Evolutionary conservation across 495 filamentous ascomycete genomes (phyloP).

Genomic region (Acidiella bohemica): DNA sequence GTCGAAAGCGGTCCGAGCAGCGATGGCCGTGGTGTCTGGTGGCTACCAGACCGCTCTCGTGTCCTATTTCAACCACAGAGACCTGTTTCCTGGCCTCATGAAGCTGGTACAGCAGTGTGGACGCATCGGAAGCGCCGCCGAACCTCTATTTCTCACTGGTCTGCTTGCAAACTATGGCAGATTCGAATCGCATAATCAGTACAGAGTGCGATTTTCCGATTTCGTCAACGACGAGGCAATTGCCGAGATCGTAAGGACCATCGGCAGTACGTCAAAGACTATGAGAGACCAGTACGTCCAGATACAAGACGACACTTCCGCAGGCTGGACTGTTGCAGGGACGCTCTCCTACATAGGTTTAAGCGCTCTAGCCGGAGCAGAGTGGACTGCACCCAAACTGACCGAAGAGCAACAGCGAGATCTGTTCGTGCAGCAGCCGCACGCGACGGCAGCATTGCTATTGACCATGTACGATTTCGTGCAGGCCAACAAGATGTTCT

Average conservation of each 20-base stretch:
- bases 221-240: conserved; percentile 90
- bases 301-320: conserved; percentile 83
- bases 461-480: conserved; percentile 86
- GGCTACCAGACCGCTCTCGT: conserved; percentile 88
- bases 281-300: conserved; percentile 65
- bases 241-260: conserved; percentile 60
- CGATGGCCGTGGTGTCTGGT: conserved; percentile 74
- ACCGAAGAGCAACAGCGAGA: conserved; percentile 63
- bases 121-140: conserved; percentile 43
- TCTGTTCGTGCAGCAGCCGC: conserved; percentile 61
- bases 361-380: conserved; percentile 55
- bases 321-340: conserved; percentile 72
- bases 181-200: conserved; percentile 96
- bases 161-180: conserved; percentile 98
- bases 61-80: conserved; percentile 88
- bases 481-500: conserved; percentile 91
- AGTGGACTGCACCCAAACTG: conserved; percentile 41
- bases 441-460: conserved; percentile 60
- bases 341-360: conserved; percentile 79
- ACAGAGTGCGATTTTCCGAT: conserved; percentile 86
- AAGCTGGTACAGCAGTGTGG: conserved; percentile 87
- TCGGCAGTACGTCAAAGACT: conserved; percentile 53
- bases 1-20: conserved; percentile 65
- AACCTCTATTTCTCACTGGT: conserved; percentile 72
- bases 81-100: conserved; percentile 88